A percentile compares a stretch with the other conserved stretches of the same genome.
Conservation (phyloP, 2,329 filamentous ascomycete genomes). For the Ophiocordyceps sinensis region DNA sequence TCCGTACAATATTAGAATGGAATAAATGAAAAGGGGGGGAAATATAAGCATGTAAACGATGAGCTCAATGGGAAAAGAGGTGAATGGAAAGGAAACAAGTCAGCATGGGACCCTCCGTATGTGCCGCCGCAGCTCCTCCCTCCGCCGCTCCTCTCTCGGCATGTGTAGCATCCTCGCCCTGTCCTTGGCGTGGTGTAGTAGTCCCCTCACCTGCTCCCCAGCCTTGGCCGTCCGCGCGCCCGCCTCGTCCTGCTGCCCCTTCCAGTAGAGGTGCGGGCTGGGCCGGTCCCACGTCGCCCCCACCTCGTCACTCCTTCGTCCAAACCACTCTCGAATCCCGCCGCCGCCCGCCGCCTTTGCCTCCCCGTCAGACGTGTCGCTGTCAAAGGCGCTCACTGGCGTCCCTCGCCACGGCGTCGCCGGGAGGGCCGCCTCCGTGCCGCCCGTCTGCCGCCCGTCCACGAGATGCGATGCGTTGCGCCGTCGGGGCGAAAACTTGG, state of each 20-base stretch:
- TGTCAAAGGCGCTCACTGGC: constrained; percentile 16
- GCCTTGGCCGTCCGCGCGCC: background rate
- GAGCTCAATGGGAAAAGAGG: background rate
- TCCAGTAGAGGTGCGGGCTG: background rate
- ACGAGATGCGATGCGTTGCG: constrained; percentile 8
- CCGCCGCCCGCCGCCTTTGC: constrained; percentile 11
- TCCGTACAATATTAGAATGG: too few relatives aligned
- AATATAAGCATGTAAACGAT: background rate
- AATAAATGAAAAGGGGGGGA: background rate
- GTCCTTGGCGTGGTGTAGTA: constrained; percentile 11
- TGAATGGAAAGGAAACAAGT: background rate
- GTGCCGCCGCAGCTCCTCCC: constrained; percentile 19
- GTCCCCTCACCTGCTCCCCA: constrained; percentile 1
- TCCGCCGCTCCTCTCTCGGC: constrained; percentile 16
- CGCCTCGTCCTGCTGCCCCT: background rate
- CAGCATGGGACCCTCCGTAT: constrained; percentile 16
- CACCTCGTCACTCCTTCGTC: constrained; percentile 1
- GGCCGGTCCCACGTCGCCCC: background rate
- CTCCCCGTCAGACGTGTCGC: constrained; percentile 15
- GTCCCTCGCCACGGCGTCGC: background rate
- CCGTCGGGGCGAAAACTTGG: constrained; percentile 12
- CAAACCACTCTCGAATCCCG: constrained; percentile 6
- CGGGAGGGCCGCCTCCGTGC: background rate
- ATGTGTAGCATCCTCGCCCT: constrained; percentile 8
- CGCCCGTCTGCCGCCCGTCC: background rate